A percentile compares a stretch with the other conserved stretches of the same genome.
These are phyloP conservation scores for Colletotrichum costaricense DNA, from an alignment of 2,329 filamentous ascomycete genomes.

Conservation along the genomic window DNA sequence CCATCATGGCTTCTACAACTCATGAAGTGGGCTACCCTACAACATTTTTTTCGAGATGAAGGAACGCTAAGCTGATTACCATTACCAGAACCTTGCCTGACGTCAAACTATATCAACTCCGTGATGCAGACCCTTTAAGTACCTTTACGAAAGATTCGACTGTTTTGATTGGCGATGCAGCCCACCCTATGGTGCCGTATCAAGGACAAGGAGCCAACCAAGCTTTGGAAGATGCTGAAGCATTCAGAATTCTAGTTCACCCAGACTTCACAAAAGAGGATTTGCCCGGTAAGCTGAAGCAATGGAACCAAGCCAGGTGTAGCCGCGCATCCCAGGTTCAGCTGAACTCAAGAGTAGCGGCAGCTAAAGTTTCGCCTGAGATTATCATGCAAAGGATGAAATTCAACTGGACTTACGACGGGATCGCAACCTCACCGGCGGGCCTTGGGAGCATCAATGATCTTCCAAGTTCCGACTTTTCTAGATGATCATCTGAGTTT, in stretches of 20 bases:
- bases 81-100: background rate
- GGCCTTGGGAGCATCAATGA: background rate
- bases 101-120: constrained; percentile 1
- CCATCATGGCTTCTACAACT: background rate
- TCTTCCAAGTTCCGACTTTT: too few relatives aligned
- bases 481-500: too few relatives aligned
- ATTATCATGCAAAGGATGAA: constrained; percentile 1
- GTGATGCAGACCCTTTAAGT: background rate
- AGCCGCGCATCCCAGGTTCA: background rate
- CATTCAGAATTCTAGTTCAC: background rate
- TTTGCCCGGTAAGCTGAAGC: background rate
- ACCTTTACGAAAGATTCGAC: background rate
- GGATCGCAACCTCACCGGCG: background rate
- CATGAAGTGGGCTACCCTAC: background rate
- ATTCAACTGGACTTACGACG: background rate
- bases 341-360: background rate
- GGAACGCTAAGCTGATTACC: background rate
- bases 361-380: background rate
- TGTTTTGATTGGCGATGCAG: constrained; percentile 2
- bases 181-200: constrained; percentile 13
- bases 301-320: background rate
- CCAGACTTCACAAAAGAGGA: background rate
- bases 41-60: too few relatives aligned
- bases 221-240: constrained; percentile 12
- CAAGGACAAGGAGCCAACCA: constrained; percentile 19